Percentiles rank a stretch among this genome's conserved stretches.
These are phyloP conservation scores for Aphanomyces astaci DNA, from an alignment of 352 stramenopile genomes.

Conservation along the genomic window DNA sequence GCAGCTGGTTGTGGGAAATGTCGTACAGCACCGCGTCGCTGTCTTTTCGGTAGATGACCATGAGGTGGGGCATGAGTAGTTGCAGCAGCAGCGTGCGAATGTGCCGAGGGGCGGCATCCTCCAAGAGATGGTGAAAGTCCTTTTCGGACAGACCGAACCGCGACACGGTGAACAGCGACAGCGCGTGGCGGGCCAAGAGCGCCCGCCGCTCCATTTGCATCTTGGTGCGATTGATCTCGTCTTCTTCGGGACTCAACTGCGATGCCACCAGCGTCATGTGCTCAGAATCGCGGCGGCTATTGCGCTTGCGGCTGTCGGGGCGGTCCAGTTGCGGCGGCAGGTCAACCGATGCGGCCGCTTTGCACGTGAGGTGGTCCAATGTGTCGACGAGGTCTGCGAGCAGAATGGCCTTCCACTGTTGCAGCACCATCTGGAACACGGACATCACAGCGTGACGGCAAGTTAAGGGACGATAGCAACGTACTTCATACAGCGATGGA, in stretches of 20 bases:
- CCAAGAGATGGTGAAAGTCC: constrained; percentile 54
- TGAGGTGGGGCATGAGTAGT: constrained; percentile 54
- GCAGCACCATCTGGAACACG: constrained; percentile 34
- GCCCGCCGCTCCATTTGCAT: constrained; percentile 53
- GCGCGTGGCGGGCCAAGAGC: constrained; percentile 56
- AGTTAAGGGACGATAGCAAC: background rate
- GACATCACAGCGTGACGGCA: background rate
- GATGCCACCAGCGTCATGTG: constrained; percentile 1
- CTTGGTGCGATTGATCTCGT: constrained; percentile 48
- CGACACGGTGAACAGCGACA: constrained; percentile 61
- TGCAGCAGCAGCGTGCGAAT: constrained; percentile 39
- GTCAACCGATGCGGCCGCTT: background rate
- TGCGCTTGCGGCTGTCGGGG: constrained; percentile 9
- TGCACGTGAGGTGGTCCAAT: background rate
- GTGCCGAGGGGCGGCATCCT: constrained; percentile 34
- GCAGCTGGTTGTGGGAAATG: constrained; percentile 69
- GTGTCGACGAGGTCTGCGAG: constrained; percentile 42
- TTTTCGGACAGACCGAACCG: constrained; percentile 59
- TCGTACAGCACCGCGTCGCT: constrained; percentile 62
- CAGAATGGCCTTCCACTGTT: constrained; percentile 66
- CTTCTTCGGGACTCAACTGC: constrained; percentile 21
- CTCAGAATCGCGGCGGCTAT: constrained; percentile 15
- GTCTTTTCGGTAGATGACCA: constrained; percentile 57
- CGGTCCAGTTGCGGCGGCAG: background rate
- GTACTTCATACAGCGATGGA: constrained; percentile 45